Conservation (phyloP, 2,329 filamentous ascomycete genomes). For the Alternaria novae-zelandiae region DNA sequence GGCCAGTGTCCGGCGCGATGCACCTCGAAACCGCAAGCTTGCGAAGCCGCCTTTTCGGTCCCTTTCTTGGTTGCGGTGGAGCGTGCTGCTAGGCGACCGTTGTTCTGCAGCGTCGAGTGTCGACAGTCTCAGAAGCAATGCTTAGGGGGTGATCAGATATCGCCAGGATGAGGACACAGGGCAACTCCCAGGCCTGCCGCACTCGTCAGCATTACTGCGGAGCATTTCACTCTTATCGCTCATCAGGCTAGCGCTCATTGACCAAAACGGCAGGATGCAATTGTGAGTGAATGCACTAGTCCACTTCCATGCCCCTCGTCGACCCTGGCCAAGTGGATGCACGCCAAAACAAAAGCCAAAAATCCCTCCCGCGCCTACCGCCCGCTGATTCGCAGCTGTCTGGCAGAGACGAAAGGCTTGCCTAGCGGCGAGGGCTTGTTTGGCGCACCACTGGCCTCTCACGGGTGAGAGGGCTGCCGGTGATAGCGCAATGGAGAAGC, state of each 20-base stretch:
- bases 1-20: conserved; percentile 24
- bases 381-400: conserved; percentile 35
- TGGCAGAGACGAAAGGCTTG: conserved; percentile 22
- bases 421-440: conserved; percentile 23
- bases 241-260: conserved; percentile 23
- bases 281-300: conserved; percentile 27
- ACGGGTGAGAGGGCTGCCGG: conserved; percentile 27
- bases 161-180: conserved; percentile 13
- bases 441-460: conserved; percentile 18
- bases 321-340: conserved; percentile 23
- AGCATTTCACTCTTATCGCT: conserved; percentile 23
- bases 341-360: conserved; percentile 36
- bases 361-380: conserved; percentile 34
- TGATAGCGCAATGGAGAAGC: conserved; percentile 16
- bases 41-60: conserved; percentile 20
- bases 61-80: conserved; percentile 7
- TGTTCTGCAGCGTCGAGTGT: conserved; percentile 8
- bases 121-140: conserved; percentile 8
- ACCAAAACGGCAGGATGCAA: conserved; percentile 34
- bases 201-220: conserved; percentile 23
- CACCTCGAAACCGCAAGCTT: conserved; percentile 7
- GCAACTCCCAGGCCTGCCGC: conserved; percentile 19
- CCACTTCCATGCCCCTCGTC: conserved; percentile 12
- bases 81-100: conserved; percentile 11
- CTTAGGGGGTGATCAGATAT: not conserved